Evolutionary conservation across 139 green algal genomes (phyloP).

Genomic region (Chlamydomonas sphaeroides): DNA sequence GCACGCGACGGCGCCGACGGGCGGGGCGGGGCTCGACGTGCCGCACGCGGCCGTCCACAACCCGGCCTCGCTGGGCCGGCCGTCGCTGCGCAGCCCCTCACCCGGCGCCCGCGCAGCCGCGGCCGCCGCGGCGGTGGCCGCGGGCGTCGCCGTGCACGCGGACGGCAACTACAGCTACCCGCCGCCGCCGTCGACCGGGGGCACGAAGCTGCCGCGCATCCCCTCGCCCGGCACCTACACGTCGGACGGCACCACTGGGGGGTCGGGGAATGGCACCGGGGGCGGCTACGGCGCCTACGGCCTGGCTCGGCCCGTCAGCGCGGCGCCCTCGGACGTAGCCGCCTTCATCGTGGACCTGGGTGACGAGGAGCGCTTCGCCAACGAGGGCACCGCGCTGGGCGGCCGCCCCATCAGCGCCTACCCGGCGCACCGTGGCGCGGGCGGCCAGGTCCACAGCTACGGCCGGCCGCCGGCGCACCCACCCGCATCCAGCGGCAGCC

Average conservation of each 20-base stretch:
- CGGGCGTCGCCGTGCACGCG: background rate
- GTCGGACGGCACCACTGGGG: background rate
- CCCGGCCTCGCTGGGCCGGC: background rate
- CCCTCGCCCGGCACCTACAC: slow-evolving; percentile 21
- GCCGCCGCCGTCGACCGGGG: background rate
- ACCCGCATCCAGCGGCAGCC: no score
- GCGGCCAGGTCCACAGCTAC: no score
- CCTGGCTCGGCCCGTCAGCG: slow-evolving; percentile 19
- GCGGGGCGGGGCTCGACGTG: slow-evolving; percentile 7
- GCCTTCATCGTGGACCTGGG: slow-evolving; percentile 41
- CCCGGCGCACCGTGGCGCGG: background rate
- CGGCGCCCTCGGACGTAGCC: background rate
- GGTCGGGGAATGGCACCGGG: background rate
- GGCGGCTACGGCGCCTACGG: background rate
- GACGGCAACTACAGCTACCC: background rate
- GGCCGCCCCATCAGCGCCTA: slow-evolving; percentile 34
- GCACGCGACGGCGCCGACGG: background rate
- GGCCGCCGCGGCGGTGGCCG: background rate
- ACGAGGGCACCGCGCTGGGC: background rate
- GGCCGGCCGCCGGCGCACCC: no score
- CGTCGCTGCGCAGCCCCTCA: background rate
- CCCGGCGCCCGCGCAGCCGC: background rate
- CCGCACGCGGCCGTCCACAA: background rate
- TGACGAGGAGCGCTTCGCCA: slow-evolving; percentile 36
- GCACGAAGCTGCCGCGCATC: slow-evolving; percentile 2